phyloP scores from a whole-genome alignment of 1,284 basidiomycete genomes.

The Fomitopsis betulina region DNA sequence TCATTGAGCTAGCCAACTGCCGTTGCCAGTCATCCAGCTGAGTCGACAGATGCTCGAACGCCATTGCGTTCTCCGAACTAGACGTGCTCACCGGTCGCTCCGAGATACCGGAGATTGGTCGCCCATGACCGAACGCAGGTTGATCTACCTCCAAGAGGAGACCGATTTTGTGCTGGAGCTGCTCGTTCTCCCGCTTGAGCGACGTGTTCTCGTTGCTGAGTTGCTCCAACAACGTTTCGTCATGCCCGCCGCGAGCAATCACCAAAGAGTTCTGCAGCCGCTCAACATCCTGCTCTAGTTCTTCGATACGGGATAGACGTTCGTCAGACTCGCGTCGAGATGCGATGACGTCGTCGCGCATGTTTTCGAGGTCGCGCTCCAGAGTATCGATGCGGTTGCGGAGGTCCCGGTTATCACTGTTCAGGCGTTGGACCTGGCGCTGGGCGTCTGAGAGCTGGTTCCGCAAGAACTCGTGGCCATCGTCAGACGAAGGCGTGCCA shows the following conservation, averaged over 20 bases:
- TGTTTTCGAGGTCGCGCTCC: constrained; percentile 67
- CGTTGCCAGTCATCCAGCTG: constrained; percentile 83
- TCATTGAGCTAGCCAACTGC: constrained; percentile 73
- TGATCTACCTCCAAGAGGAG: constrained; percentile 83
- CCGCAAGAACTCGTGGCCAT: constrained; percentile 62
- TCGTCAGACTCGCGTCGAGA: constrained; percentile 77
- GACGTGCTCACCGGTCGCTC: constrained; percentile 67
- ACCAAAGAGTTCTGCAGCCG: constrained; percentile 70
- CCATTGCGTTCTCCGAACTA: constrained; percentile 75
- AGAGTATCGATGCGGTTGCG: constrained; percentile 69
- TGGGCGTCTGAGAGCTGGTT: constrained; percentile 68
- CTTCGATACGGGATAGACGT: constrained; percentile 68
- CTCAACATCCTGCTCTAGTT: constrained; percentile 79
- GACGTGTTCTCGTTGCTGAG: constrained; percentile 73
- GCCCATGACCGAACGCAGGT: constrained; percentile 55
- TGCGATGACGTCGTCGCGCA: constrained; percentile 70
- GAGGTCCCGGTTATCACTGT: constrained; percentile 73
- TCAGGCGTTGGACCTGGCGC: constrained; percentile 65
- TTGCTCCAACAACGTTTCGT: constrained; percentile 69
- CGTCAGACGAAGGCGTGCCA: constrained; percentile 71
- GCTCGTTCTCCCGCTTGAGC: constrained; percentile 79
- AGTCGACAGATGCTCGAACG: constrained; percentile 69
- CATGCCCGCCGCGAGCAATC: constrained; percentile 69
- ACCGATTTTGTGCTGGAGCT: constrained; percentile 82
- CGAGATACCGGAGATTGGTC: constrained; percentile 60